Evolutionary conservation across 495 filamentous ascomycete genomes (phyloP).

Genomic region (Hypoxylon intermedium): DNA sequence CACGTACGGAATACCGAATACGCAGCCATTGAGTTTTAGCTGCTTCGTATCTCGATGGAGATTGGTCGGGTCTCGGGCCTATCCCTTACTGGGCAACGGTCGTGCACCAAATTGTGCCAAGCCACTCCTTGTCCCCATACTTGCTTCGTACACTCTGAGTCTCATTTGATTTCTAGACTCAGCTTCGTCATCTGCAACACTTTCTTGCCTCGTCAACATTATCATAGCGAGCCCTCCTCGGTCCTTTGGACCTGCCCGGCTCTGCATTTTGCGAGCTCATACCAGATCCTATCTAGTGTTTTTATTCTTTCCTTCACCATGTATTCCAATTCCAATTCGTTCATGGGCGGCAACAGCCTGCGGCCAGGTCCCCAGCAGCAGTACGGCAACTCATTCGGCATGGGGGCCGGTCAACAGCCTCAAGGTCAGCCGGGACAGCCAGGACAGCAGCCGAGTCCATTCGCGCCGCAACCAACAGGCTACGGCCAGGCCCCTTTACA

Average conservation of each 20-base stretch:
- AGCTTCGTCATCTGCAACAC: conserved; percentile 43
- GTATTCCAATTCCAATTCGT: conserved; percentile 89
- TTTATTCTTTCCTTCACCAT: conserved; percentile 55
- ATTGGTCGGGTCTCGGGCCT: conserved; percentile 6
- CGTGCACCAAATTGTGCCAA: conserved; percentile 28
- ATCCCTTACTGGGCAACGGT: not conserved
- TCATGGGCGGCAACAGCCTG: conserved; percentile 75
- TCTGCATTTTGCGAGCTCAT: conserved; percentile 15
- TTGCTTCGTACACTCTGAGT: too few relatives aligned
- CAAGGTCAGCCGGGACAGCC: conserved; percentile 51
- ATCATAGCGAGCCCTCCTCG: conserved; percentile 23
- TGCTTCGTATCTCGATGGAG: not conserved
- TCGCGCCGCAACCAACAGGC: conserved; percentile 66
- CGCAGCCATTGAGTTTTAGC: not conserved
- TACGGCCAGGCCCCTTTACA: conserved; percentile 65
- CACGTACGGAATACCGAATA: too few relatives aligned
- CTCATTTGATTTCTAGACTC: conserved; percentile 25
- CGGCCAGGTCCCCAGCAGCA: conserved; percentile 74
- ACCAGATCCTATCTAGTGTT: conserved; percentile 6
- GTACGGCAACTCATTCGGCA: conserved; percentile 61
- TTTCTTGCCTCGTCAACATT: conserved; percentile 21
- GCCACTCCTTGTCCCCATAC: conserved; percentile 29
- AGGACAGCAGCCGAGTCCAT: conserved; percentile 65
- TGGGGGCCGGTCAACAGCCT: conserved; percentile 64
- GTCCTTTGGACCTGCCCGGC: conserved; percentile 26